Conservation (phyloP, 352 stramenopile species). For the Pythium monospermum region DNA sequence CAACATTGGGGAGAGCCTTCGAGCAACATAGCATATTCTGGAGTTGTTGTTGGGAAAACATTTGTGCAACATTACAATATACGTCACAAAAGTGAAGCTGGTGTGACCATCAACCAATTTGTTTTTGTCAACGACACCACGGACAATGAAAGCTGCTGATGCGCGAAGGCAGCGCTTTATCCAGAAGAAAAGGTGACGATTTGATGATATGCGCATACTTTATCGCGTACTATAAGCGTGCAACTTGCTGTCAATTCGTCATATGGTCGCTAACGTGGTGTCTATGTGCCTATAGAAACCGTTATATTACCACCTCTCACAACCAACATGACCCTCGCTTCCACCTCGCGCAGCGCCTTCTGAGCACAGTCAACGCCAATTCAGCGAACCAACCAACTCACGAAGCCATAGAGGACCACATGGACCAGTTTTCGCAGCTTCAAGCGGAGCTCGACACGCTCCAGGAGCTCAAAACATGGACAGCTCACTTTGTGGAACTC, state of each 20-base stretch:
- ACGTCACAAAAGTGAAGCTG: no score
- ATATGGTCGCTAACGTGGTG: no score
- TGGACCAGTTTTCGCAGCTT: neutral
- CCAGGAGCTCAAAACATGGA: slow-evolving; percentile 11
- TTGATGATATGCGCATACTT: neutral
- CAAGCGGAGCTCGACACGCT: slow-evolving; percentile 5
- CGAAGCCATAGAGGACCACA: neutral
- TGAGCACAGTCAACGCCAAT: neutral
- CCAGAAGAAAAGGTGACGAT: neutral
- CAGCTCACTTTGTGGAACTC: slow-evolving; percentile 9
- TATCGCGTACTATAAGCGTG: no score
- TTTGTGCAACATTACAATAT: no score
- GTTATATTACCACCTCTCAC: no score
- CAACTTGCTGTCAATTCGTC: no score
- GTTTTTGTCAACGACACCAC: no score
- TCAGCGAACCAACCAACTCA: neutral
- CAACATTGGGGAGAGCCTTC: no score
- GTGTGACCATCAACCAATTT: no score
- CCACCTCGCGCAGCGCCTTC: neutral
- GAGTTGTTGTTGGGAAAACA: no score
- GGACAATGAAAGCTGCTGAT: slow-evolving; percentile 1
- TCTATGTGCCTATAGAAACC: no score
- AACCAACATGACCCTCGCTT: neutral
- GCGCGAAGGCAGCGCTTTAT: neutral
- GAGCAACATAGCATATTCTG: no score